A percentile compares a stretch with the other conserved stretches of the same genome.
phyloP scores from a whole-genome alignment of 768 basidiomycete genomes.

The Hemileccinum rubropunctum region DNA sequence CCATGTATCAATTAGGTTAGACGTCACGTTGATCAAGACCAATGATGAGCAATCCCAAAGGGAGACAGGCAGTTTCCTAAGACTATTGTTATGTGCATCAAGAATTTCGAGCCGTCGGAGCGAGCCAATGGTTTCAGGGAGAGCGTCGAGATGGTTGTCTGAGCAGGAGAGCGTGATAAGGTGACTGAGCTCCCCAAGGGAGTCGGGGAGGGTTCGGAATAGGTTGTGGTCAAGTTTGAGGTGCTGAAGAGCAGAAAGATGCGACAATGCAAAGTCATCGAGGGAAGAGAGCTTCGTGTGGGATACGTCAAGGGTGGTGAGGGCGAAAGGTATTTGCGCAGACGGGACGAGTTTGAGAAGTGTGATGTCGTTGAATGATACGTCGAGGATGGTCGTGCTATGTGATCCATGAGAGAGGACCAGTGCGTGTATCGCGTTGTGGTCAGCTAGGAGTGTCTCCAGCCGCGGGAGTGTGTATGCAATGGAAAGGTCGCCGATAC shows the following conservation, averaged over 20 bases:
- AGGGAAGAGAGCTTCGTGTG: constrained; percentile 84
- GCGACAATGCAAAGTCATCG: constrained; percentile 68
- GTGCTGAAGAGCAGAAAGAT: constrained; percentile 65
- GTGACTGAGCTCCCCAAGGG: constrained; percentile 67
- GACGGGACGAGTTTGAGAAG: constrained; percentile 61
- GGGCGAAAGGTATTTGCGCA: constrained; percentile 44
- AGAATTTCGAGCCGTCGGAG: constrained; percentile 72
- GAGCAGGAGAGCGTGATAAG: constrained; percentile 79
- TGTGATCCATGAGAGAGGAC: constrained; percentile 72
- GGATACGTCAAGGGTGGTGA: constrained; percentile 83
- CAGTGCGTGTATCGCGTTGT: constrained; percentile 79
- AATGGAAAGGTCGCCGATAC: constrained; percentile 69
- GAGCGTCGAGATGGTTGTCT: constrained; percentile 80
- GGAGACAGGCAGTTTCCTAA: constrained; percentile 67
- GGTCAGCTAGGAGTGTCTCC: constrained; percentile 67
- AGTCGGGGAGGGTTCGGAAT: constrained; percentile 81
- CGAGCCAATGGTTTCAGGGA: constrained; percentile 75
- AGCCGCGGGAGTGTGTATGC: constrained; percentile 71
- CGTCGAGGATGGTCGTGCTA: constrained; percentile 58
- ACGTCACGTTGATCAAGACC: constrained; percentile 76
- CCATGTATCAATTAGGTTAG: constrained; percentile 78
- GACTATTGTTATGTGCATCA: constrained; percentile 89
- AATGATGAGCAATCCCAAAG: constrained; percentile 86
- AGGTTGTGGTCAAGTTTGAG: constrained; percentile 86
- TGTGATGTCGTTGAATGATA: constrained; percentile 88